Evolutionary conservation across 345 rosid genomes (phyloP).

Genomic region (Rhodamnia argentea): DNA sequence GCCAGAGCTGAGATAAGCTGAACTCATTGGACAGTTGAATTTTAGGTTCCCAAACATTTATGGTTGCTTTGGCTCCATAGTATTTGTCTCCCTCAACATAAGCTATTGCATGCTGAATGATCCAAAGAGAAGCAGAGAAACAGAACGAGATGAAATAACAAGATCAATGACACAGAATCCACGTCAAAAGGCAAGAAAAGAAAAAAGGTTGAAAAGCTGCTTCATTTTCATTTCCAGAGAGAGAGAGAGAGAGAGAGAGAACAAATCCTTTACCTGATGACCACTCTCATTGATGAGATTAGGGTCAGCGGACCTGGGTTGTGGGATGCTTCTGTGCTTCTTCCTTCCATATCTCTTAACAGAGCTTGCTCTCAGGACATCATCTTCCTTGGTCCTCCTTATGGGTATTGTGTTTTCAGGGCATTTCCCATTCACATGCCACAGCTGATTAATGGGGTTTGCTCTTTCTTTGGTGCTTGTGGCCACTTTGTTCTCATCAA

Average conservation of each 20-base stretch:
- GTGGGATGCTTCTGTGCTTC: slow-evolving; percentile 64
- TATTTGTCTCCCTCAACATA: slow-evolving; percentile 86
- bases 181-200: not conserved
- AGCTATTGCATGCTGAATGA: slow-evolving; percentile 85
- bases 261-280: slow-evolving; percentile 50
- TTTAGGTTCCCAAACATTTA: slow-evolving; percentile 96
- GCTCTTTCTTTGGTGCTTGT: slow-evolving; percentile 32
- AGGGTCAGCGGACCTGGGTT: slow-evolving; percentile 89
- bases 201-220: not conserved
- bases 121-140: slow-evolving; percentile 5
- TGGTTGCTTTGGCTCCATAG: slow-evolving; percentile 94
- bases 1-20: slow-evolving; percentile 96
- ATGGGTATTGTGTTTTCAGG: slow-evolving; percentile 73
- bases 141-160: slow-evolving; percentile 2
- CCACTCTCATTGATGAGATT: slow-evolving; percentile 77
- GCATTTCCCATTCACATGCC: slow-evolving; percentile 76
- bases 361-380: slow-evolving; percentile 89
- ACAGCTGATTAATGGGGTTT: slow-evolving; percentile 57
- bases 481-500: slow-evolving; percentile 61
- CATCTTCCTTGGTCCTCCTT: slow-evolving; percentile 80
- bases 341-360: slow-evolving; percentile 92
- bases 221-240: not conserved
- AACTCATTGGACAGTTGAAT: slow-evolving; percentile 93
- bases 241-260: not conserved
- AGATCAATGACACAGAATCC: slow-evolving; percentile 1